These are phyloP conservation scores for Sonneratia alba DNA, from an alignment of 345 rosid species.

Conservation along the genomic window DNA sequence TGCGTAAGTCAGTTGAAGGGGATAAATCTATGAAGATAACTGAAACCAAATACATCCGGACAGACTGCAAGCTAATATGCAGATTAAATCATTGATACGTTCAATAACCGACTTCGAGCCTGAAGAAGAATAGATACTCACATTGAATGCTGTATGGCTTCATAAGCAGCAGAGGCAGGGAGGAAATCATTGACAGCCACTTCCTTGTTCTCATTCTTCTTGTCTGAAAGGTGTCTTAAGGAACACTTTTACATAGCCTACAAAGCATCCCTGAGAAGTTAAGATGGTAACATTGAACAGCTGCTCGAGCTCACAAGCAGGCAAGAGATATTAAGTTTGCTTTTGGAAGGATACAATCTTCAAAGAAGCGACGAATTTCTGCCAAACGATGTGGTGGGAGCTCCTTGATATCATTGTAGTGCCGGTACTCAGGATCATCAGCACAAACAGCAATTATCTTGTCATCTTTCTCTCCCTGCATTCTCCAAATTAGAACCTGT, in stretches of 20 bases:
- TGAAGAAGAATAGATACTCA: constrained; percentile 23
- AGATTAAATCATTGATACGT: neutral
- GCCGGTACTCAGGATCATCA: constrained; percentile 95
- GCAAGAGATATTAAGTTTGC: neutral
- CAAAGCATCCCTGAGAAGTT: neutral
- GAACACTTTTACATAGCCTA: neutral
- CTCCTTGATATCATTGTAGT: constrained; percentile 83
- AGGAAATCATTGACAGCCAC: constrained; percentile 94
- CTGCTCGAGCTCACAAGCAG: neutral
- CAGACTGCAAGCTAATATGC: neutral
- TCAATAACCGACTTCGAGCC: neutral
- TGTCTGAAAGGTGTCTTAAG: constrained; percentile 45
- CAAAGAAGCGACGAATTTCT: constrained; percentile 98
- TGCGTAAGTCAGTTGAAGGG: neutral
- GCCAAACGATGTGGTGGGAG: constrained; percentile 97
- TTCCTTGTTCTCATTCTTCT: constrained; percentile 99
- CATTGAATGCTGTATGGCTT: constrained; percentile 90
- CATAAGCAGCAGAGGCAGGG: constrained; percentile 64
- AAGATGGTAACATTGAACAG: neutral
- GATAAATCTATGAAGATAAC: neutral
- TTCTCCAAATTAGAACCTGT: neutral
- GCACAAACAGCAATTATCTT: constrained; percentile 99
- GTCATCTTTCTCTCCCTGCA: constrained; percentile 98
- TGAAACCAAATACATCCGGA: too few relatives aligned
- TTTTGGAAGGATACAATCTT: constrained; percentile 61